Evolutionary conservation across 2,329 filamentous ascomycete genomes (phyloP).

Genomic region (Leptoxyphium fumago): DNA sequence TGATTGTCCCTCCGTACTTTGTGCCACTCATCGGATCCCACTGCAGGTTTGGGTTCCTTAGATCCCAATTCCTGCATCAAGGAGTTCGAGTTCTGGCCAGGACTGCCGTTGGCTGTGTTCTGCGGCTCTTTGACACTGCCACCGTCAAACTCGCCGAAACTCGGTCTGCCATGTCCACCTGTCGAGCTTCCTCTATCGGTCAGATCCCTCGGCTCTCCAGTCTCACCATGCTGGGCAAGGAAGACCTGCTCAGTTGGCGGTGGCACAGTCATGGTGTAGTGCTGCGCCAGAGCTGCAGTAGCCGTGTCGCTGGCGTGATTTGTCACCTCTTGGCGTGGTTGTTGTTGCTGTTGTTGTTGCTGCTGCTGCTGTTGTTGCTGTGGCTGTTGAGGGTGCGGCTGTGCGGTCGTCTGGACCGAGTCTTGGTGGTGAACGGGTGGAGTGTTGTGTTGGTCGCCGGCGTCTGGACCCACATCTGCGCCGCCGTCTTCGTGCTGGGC

Average conservation of each 20-base stretch:
- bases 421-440: constrained; percentile 18
- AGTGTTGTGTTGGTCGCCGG: constrained; percentile 7
- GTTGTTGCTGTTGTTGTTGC: not conserved
- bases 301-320: constrained; percentile 42
- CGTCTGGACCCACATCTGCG: constrained; percentile 4
- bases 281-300: constrained; percentile 38
- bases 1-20: constrained; percentile 95
- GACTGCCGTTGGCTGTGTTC: not conserved
- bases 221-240: constrained; percentile 7
- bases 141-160: constrained; percentile 2
- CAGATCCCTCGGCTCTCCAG: constrained; percentile 1
- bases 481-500: constrained; percentile 16
- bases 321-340: constrained; percentile 15
- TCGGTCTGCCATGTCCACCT: constrained; percentile 5
- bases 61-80: not conserved
- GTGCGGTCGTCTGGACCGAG: constrained; percentile 34
- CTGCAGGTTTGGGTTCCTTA: constrained; percentile 52
- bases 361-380: not conserved
- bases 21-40: constrained; percentile 97
- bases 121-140: constrained; percentile 4
- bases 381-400: constrained; percentile 1
- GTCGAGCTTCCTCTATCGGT: constrained; percentile 6
- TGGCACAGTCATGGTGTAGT: constrained; percentile 41
- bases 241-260: constrained; percentile 40
- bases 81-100: not conserved